Evolutionary conservation across 2,329 filamentous ascomycete species (phyloP).

Genomic region (Arthrinium phaeospermum): DNA sequence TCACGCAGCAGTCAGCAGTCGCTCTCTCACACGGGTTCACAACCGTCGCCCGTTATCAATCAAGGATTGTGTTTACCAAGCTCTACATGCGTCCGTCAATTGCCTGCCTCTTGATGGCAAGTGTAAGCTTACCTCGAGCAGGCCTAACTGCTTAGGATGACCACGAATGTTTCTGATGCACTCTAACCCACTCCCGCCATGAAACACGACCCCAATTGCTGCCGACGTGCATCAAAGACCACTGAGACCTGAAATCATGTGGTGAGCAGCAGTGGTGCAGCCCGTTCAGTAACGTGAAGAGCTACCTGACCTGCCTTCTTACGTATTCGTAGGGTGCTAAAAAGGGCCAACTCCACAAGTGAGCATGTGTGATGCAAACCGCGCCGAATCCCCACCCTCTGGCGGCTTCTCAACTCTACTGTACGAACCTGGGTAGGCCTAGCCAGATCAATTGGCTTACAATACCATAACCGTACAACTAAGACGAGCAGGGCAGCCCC

Average conservation of each 20-base stretch:
- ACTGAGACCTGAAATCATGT: slow-evolving; percentile 16
- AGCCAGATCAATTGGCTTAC: not conserved
- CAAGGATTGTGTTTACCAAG: not conserved
- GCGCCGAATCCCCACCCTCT: slow-evolving; percentile 8
- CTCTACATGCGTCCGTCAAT: not conserved
- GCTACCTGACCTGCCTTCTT: not conserved
- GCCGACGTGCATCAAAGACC: slow-evolving; percentile 3
- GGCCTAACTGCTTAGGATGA: not conserved
- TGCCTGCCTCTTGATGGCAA: not conserved
- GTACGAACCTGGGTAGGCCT: slow-evolving; percentile 2
- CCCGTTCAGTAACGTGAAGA: slow-evolving; percentile 7
- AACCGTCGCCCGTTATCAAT: not conserved
- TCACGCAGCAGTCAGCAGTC: not conserved
- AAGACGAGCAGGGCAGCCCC: not conserved
- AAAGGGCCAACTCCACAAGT: not conserved
- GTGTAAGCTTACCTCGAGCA: not conserved
- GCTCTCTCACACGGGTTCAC: not conserved
- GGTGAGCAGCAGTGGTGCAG: slow-evolving; percentile 2
- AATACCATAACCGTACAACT: not conserved
- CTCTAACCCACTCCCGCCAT: slow-evolving; percentile 3
- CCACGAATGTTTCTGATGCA: slow-evolving; percentile 4
- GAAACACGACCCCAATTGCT: slow-evolving; percentile 12
- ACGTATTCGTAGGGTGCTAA: slow-evolving; percentile 9
- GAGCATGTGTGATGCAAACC: slow-evolving; percentile 16
- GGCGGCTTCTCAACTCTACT: slow-evolving; percentile 7